These are phyloP conservation scores for Mycena venus DNA, from an alignment of 768 basidiomycete species.

Conservation along the genomic window DNA sequence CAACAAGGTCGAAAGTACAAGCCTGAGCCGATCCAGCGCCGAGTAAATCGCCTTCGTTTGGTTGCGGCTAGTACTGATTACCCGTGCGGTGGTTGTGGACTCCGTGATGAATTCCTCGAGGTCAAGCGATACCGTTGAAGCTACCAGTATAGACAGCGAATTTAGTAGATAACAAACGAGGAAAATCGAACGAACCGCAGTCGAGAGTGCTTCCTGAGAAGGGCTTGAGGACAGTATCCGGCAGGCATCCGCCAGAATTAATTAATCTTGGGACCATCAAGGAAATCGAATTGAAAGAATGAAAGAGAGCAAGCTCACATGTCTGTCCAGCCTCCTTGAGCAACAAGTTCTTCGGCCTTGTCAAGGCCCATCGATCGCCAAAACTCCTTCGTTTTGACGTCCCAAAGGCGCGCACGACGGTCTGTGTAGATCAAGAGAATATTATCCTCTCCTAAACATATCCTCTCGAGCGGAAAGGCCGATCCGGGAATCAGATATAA, in stretches of 20 bases:
- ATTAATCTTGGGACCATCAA: constrained; percentile 25
- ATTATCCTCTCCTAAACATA: constrained; percentile 79
- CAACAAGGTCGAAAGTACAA: constrained; percentile 73
- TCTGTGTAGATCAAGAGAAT: constrained; percentile 83
- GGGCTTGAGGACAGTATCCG: constrained; percentile 40
- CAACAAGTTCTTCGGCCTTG: constrained; percentile 82
- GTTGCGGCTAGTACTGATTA: constrained; percentile 61
- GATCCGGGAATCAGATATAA: constrained; percentile 88
- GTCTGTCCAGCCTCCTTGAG: constrained; percentile 80
- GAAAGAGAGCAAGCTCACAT: constrained; percentile 59
- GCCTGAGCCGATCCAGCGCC: constrained; percentile 68
- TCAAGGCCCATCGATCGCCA: constrained; percentile 84
- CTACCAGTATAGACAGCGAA: constrained; percentile 47
- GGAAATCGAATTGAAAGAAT: not conserved
- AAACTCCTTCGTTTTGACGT: constrained; percentile 85
- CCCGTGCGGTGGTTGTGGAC: constrained; percentile 63
- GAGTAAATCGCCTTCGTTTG: constrained; percentile 57
- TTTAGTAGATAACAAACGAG: not conserved
- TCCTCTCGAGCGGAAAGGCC: constrained; percentile 68
- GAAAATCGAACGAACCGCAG: constrained; percentile 31
- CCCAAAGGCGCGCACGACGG: constrained; percentile 88
- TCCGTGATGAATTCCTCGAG: constrained; percentile 66
- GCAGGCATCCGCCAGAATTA: constrained; percentile 41
- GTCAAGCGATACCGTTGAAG: constrained; percentile 62
- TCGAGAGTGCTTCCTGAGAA: constrained; percentile 34